Conservation (phyloP, 2,329 filamentous ascomycete genomes). For the Fusarium nygamai region DNA sequence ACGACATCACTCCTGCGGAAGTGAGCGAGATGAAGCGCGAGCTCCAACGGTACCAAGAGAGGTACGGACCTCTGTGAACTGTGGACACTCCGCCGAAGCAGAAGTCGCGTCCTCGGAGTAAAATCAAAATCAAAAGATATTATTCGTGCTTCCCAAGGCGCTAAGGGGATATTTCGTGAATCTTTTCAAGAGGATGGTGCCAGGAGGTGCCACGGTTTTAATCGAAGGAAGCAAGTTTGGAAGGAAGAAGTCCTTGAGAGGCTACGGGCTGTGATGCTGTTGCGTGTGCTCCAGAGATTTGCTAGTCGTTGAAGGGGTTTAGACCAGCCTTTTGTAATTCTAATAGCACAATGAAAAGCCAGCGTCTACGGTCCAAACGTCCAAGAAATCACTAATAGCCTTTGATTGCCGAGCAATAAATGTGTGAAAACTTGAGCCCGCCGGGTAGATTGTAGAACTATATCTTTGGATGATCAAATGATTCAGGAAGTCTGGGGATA, state of each 20-base stretch:
- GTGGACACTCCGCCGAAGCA: too few species aligned
- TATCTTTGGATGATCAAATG: neutral
- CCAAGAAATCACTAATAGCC: neutral
- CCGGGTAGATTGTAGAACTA: rapidly evolving
- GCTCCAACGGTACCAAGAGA: neutral
- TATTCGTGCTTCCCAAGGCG: too few species aligned
- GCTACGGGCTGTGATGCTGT: rapidly evolving
- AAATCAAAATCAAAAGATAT: neutral
- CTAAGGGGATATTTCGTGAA: neutral
- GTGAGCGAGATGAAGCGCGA: neutral
- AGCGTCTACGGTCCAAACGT: rapidly evolving
- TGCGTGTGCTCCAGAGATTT: neutral
- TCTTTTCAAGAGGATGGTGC: too few species aligned
- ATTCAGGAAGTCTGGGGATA: too few species aligned
- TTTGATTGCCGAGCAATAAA: rapidly evolving
- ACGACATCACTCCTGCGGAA: neutral
- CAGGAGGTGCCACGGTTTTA: neutral
- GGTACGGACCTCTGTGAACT: neutral
- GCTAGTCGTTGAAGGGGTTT: neutral
- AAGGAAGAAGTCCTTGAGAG: neutral
- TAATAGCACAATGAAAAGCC: neutral
- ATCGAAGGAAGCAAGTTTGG: too few species aligned
- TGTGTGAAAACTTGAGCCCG: too few species aligned
- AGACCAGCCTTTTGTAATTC: neutral
- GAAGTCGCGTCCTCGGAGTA: neutral